Evolutionary conservation across 495 filamentous ascomycete genomes (phyloP).

Genomic region (Cryomyces minteri): DNA sequence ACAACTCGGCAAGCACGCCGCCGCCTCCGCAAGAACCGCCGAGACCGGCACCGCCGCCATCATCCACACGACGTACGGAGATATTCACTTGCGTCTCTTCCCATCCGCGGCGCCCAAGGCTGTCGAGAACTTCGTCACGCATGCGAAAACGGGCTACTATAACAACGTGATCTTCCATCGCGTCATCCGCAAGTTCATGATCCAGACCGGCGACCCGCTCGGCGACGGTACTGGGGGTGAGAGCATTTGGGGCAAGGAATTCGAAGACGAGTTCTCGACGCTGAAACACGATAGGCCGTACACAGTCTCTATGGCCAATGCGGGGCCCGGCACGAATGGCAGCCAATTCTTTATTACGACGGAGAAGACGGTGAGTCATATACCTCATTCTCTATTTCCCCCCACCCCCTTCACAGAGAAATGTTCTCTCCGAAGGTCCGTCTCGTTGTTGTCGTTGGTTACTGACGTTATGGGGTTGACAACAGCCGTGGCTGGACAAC

Average conservation of each 20-base stretch:
- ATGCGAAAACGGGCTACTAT: constrained; percentile 78
- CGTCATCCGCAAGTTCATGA: constrained; percentile 98
- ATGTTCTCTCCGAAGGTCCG: too few species aligned
- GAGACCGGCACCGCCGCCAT: constrained; percentile 65
- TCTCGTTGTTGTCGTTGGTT: too few species aligned
- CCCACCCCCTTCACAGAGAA: too few species aligned
- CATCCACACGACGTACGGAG: constrained; percentile 83
- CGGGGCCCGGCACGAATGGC: constrained; percentile 60
- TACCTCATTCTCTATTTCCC: neutral
- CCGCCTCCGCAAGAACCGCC: constrained; percentile 33
- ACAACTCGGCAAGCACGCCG: constrained; percentile 14
- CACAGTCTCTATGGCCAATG: constrained; percentile 93
- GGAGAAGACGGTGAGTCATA: constrained; percentile 53
- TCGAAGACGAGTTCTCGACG: constrained; percentile 85
- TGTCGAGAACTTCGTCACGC: constrained; percentile 97
- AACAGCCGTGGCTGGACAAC: constrained; percentile 73
- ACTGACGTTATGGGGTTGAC: too few species aligned
- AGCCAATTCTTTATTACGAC: constrained; percentile 95
- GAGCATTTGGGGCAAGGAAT: constrained; percentile 91
- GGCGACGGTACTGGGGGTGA: constrained; percentile 94
- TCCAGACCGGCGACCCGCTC: constrained; percentile 77
- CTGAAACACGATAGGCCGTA: constrained; percentile 92
- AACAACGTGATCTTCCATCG: constrained; percentile 96
- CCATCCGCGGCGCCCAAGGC: constrained; percentile 83
- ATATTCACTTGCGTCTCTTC: constrained; percentile 88